Evolutionary conservation across 768 basidiomycete species (phyloP).

Genomic region (Tulasnella sp.): DNA sequence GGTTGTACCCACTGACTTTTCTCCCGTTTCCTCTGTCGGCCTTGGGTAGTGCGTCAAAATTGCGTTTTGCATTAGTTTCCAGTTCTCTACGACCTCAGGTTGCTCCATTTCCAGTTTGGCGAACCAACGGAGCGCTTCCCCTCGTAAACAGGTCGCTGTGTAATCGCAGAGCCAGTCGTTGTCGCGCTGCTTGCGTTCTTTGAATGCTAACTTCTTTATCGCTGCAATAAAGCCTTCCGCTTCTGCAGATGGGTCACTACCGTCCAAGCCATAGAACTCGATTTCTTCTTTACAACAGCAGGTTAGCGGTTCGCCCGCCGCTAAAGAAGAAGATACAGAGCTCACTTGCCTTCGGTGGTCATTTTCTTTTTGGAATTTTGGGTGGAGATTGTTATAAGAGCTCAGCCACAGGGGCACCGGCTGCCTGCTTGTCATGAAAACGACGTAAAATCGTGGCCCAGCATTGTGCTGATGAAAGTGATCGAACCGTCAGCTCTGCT

Average conservation of each 20-base stretch:
- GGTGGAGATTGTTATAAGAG: too few relatives aligned
- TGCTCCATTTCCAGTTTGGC: neutral
- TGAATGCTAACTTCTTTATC: neutral
- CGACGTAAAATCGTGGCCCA: neutral
- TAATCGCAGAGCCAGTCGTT: neutral
- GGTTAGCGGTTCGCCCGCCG: too few relatives aligned
- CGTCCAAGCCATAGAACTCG: neutral
- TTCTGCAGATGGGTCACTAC: neutral
- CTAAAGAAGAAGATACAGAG: too few relatives aligned
- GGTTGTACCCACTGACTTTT: neutral
- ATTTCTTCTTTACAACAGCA: neutral
- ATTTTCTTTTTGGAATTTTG: too few relatives aligned
- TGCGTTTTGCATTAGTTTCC: neutral
- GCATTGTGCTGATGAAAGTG: too few relatives aligned
- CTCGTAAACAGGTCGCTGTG: neutral
- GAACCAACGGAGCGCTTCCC: neutral
- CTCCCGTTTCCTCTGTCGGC: neutral
- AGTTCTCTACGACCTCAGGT: neutral
- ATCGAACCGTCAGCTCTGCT: neutral
- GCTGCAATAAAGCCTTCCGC: neutral
- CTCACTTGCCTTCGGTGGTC: too few relatives aligned
- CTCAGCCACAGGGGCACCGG: too few relatives aligned
- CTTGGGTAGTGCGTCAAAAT: neutral
- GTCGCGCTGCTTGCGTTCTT: neutral
- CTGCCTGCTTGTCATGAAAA: too few relatives aligned